These are phyloP conservation scores for Aurinia saxatilis DNA, from an alignment of 345 rosid genomes.

Conservation along the genomic window DNA sequence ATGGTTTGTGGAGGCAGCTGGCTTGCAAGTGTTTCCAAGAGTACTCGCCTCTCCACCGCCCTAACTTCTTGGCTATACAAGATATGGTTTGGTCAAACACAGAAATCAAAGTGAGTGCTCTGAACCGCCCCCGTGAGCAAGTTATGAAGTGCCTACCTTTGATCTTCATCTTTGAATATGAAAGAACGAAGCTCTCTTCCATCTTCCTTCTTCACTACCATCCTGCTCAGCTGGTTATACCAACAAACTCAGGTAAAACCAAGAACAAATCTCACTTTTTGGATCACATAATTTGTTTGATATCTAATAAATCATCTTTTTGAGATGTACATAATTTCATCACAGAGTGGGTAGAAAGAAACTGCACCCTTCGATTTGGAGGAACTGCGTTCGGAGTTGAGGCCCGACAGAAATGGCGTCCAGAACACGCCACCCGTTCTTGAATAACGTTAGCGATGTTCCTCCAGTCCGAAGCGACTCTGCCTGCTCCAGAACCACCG, in stretches of 20 bases:
- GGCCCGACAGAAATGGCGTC: slow-evolving; percentile 77
- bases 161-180: slow-evolving; percentile 82
- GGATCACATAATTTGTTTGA: too few species aligned
- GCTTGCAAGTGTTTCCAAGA: slow-evolving; percentile 67
- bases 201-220: slow-evolving; percentile 69
- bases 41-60: slow-evolving; percentile 80
- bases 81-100: neutral
- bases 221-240: slow-evolving; percentile 83
- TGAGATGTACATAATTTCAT: too few species aligned
- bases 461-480: slow-evolving; percentile 85
- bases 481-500: slow-evolving; percentile 81
- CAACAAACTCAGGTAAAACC: slow-evolving; percentile 46
- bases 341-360: neutral
- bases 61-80: slow-evolving; percentile 84
- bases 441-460: slow-evolving; percentile 83
- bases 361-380: slow-evolving; percentile 78
- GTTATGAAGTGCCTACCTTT: slow-evolving; percentile 34
- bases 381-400: slow-evolving; percentile 65
- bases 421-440: slow-evolving; percentile 93
- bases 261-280: too few species aligned
- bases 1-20: slow-evolving; percentile 60
- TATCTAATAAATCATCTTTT: too few species aligned
- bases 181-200: slow-evolving; percentile 85
- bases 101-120: neutral
- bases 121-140: neutral